These are phyloP conservation scores for Eucalyptus pauciflora DNA, from an alignment of 345 rosid species.

Conservation along the genomic window DNA sequence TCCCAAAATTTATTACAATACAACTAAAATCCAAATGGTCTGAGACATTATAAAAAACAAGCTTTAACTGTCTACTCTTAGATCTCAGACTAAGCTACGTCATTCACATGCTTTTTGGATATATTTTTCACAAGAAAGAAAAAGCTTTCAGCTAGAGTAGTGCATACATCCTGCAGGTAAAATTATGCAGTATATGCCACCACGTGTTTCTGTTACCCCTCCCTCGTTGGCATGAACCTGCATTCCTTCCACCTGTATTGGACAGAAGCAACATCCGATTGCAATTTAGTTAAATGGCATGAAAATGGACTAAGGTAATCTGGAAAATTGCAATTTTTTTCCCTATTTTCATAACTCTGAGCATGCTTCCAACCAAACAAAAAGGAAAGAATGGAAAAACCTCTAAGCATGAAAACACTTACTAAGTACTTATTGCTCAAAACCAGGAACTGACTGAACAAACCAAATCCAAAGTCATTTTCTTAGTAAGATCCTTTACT, in stretches of 20 bases:
- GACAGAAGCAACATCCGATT: background rate
- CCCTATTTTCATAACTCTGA: background rate
- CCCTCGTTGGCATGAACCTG: slow-evolving; percentile 95
- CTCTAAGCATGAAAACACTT: background rate
- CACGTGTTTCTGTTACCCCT: slow-evolving; percentile 86
- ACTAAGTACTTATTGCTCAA: background rate
- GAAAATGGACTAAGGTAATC: background rate
- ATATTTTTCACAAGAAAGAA: background rate
- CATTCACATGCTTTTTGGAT: background rate
- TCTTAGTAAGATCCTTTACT: background rate
- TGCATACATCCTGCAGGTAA: slow-evolving; percentile 95
- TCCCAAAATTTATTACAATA: background rate
- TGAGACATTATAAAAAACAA: background rate
- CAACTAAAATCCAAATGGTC: background rate
- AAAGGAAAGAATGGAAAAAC: background rate
- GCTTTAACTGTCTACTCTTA: background rate
- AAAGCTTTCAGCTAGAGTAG: background rate
- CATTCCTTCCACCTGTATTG: slow-evolving; percentile 82
- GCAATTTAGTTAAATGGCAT: background rate
- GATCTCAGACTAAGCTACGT: background rate
- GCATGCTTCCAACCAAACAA: background rate
- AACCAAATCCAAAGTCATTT: background rate
- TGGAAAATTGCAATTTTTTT: background rate
- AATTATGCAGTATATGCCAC: slow-evolving; percentile 88
- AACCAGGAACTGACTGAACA: background rate